Evolutionary conservation across 2,329 filamentous ascomycete genomes (phyloP), one percentile per base, ranked within the genome.

Genomic region (Albifimbria verrucaria): DNA sequence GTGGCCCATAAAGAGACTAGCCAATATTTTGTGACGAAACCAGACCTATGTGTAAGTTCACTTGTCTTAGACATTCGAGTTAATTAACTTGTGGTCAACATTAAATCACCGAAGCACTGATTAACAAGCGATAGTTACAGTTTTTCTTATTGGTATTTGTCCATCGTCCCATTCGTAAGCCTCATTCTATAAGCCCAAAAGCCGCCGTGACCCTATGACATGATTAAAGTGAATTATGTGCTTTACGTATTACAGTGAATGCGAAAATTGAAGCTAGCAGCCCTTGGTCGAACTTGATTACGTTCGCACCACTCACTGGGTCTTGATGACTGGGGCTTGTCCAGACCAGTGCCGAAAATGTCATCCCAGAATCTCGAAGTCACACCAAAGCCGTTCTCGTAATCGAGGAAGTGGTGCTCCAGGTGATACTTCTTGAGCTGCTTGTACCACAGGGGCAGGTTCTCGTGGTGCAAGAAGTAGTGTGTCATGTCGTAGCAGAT

Each of bases 401-500:
- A 99, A 70, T 99, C 94, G 56, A 94, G 90, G 72, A 97, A 99
- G 75, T 99, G 94, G 70, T 99, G 94, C 69, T 92, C 86, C 25
- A 99, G 86, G 68, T 99, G 94, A 68, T 97, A 96, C 74, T 96
- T 97, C 85, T 99, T 99, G 64, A 97, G 83, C 59, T 85, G 80
- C 73, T 89, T 90, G 77, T 95, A 97, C 81, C 91, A 96, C 2
- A 86, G 75, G 17, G 94, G 94, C 3, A 99, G 84, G 63, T 91
- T 95, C 74, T 89, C 85, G 76, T 99, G 94, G 72, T 99, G 94
- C 39, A 99, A 82, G 81, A 99, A 99, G 79, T 97, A 99, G 72
- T 99, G 94, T 2, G 94, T 99, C 77, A 97, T 67, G 70, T 99
- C 94, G 75, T 99, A 99, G 78, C 89, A 92, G 57, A 97, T 82